phyloP scores from a whole-genome alignment of 2,329 filamentous ascomycete genomes.

The Aphanoascus verrucosus region DNA sequence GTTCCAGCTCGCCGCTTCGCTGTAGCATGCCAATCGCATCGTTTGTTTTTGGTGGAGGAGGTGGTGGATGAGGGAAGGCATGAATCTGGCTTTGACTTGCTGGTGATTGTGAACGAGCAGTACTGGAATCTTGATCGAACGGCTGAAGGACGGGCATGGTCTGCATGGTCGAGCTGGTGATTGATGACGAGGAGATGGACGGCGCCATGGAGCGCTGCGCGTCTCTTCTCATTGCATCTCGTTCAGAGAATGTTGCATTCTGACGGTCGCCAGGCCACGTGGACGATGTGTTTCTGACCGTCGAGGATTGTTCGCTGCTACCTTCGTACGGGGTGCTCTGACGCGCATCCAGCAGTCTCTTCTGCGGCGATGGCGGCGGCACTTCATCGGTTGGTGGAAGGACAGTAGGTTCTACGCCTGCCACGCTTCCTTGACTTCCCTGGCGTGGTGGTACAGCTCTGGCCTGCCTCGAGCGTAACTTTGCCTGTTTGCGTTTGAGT shows the following conservation, averaged over 20 bases:
- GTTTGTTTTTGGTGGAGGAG: conserved; percentile 73
- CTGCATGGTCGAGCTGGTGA: conserved; percentile 64
- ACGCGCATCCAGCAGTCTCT: conserved; percentile 26
- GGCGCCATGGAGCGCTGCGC: conserved; percentile 27
- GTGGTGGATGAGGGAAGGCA: conserved; percentile 48
- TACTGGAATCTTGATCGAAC: conserved; percentile 38
- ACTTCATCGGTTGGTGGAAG: conserved; percentile 37
- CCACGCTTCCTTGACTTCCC: conserved; percentile 39
- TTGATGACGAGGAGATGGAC: conserved; percentile 17
- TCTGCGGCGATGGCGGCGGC: conserved; percentile 24
- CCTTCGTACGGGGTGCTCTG: conserved; percentile 28
- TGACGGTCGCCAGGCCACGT: conserved; percentile 21
- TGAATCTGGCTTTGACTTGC: conserved; percentile 7
- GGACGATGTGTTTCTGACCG: conserved; percentile 21
- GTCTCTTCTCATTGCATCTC: conserved; percentile 32
- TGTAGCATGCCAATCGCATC: conserved; percentile 87
- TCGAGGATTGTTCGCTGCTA: conserved; percentile 24
- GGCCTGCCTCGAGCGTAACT: conserved; percentile 52
- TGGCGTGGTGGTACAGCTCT: conserved; percentile 31
- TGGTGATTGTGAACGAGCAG: conserved; percentile 20
- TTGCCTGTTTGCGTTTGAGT: conserved; percentile 92
- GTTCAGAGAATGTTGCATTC: conserved; percentile 27
- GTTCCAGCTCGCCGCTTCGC: conserved; percentile 81
- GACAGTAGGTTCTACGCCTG: conserved; percentile 35
- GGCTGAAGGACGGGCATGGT: conserved; percentile 64